phyloP scores from a whole-genome alignment of 768 basidiomycete species.

The Tubosaeta brunneosetosa region DNA sequence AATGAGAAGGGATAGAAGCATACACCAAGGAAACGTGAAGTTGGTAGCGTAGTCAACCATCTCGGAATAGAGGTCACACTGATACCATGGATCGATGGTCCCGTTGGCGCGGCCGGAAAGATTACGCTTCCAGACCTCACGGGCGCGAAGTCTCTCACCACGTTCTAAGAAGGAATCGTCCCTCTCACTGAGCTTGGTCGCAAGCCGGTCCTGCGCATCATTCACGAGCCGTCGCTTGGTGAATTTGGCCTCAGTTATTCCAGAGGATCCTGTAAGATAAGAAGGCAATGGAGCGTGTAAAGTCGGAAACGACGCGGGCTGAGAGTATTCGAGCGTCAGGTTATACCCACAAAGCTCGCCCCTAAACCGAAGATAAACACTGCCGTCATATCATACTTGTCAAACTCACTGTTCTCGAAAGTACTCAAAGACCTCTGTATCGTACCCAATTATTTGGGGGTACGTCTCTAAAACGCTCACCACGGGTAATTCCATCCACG shows the following conservation, averaged over 20 bases:
- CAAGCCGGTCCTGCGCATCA: conserved; percentile 7
- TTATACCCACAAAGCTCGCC: conserved; percentile 59
- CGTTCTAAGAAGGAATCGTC: conserved; percentile 17
- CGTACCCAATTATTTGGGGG: conserved; percentile 73
- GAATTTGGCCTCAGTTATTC: conserved; percentile 1
- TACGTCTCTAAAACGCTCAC: conserved; percentile 65
- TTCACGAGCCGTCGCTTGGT: conserved; percentile 10
- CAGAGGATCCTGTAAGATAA: background rate
- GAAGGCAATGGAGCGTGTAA: background rate
- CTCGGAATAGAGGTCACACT: conserved; percentile 56
- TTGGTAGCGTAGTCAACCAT: conserved; percentile 68
- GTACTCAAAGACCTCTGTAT: conserved; percentile 59
- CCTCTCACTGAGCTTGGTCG: conserved; percentile 6
- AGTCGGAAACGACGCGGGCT: conserved; percentile 47
- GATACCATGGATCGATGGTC: conserved; percentile 56
- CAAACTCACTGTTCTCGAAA: conserved; percentile 69
- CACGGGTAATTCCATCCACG: conserved; percentile 51
- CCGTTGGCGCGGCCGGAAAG: conserved; percentile 48
- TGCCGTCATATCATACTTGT: too few relatives aligned
- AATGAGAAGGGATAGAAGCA: conserved; percentile 8
- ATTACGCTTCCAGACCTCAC: conserved; percentile 40
- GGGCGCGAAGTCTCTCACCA: conserved; percentile 17
- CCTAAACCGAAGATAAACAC: conserved; percentile 29
- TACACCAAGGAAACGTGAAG: conserved; percentile 60
- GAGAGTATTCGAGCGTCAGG: conserved; percentile 66